Percentiles rank a stretch among this genome's conserved stretches.
Conservation (phyloP, 352 stramenopile genomes). For the Albugo laibachii region DNA sequence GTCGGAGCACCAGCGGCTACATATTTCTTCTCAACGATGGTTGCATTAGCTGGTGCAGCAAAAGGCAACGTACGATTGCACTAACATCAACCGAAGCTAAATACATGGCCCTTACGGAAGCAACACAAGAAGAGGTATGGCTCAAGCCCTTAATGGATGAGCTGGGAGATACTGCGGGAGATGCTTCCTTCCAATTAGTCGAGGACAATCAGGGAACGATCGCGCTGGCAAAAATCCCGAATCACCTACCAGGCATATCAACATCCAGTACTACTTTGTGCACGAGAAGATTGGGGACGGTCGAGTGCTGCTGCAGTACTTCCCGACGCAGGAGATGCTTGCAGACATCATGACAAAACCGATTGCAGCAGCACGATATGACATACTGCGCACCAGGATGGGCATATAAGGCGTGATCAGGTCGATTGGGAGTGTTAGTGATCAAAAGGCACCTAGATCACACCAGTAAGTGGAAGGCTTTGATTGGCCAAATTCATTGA, state of each 20-base stretch:
- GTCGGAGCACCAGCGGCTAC: slow-evolving; percentile 1
- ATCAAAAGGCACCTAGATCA: too few species aligned
- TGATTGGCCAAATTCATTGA: too few species aligned
- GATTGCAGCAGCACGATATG: slow-evolving; percentile 1
- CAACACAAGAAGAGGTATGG: slow-evolving; percentile 2
- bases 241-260: slow-evolving; percentile 3
- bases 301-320: slow-evolving; percentile 2
- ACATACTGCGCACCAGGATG: neutral
- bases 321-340: slow-evolving; percentile 1
- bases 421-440: too few species aligned
- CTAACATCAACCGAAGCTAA: slow-evolving; percentile 5
- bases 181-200: neutral
- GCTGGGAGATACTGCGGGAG: neutral
- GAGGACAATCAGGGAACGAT: slow-evolving; percentile 6
- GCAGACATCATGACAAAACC: slow-evolving; percentile 5
- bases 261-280: slow-evolving; percentile 3
- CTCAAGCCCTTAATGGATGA: neutral
- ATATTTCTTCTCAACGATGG: slow-evolving; percentile 5
- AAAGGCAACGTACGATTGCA: slow-evolving; percentile 4
- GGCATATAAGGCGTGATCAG: too few species aligned
- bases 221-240: slow-evolving; percentile 1
- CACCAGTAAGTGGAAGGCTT: too few species aligned
- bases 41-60: slow-evolving; percentile 5
- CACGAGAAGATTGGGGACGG: slow-evolving; percentile 1
- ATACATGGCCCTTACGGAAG: slow-evolving; percentile 5